Evolutionary conservation across 2,329 filamentous ascomycete species (phyloP), one percentile per base, ranked within the genome.

Genomic region (Botryotinia calthae): DNA sequence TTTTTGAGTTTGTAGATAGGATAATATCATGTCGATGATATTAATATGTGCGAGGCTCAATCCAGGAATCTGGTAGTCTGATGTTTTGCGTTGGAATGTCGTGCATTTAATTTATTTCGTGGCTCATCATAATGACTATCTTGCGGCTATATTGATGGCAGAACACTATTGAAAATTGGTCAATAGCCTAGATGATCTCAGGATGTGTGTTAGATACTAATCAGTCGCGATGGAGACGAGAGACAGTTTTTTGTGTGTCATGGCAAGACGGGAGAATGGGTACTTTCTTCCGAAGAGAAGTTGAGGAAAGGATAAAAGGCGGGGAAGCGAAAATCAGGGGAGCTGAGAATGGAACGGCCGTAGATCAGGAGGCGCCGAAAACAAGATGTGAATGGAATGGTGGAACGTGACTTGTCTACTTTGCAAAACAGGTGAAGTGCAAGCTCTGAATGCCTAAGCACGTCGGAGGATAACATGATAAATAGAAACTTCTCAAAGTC

Each of bases 61-160:
- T 67, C 65, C 65, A n/a, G 65, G 65, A 67, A 56, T 67, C 65
- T 56, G 48, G 65, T 40, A 67, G 34, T 56, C 16, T 54, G 65
- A 67, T 42, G 28, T 51, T 54, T 28, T 67, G 65, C 65, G 65
- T 51, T 31, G 10, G 65, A 25, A 67, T 67, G 65, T 42, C 65
- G 65, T 67, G 65, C 65, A 67, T 42, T 56, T 67, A 67, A 67
- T 67, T 22, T 67, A 67, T 56, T 56, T 56, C 14, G n/a, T 28
- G n/a, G 65, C 34, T 40, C 25, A 9, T 56, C 65, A 31, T 56
- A 42, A 56, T 67, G 48, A 67, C 48, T 42, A 56, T 56, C 64
- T 66, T 20, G 48, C 65, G 48, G 65, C 48, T 67, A 56, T 56
- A 42, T 67, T 31, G 34, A 14, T 40, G 3, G 48, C 9, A 40